phyloP scores from a whole-genome alignment of 2,329 filamentous ascomycete genomes.

The Hirsutella rhossiliensis region DNA sequence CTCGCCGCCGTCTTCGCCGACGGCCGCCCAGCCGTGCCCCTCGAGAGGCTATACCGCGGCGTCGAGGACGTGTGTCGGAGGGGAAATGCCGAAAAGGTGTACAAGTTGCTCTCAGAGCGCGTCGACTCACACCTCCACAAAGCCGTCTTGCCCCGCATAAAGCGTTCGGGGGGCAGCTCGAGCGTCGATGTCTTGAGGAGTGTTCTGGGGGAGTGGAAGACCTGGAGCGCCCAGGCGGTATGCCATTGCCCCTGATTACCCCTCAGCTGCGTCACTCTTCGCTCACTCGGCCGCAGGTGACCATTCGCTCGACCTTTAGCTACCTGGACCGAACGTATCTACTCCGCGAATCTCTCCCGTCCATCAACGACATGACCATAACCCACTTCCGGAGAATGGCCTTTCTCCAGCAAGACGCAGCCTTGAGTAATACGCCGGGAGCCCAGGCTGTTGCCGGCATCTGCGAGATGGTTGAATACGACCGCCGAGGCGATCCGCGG shows the following conservation, averaged over 20 bases:
- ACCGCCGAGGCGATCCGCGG: constrained; percentile 46
- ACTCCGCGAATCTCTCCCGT: constrained; percentile 54
- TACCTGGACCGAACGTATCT: constrained; percentile 88
- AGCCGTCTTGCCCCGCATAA: constrained; percentile 43
- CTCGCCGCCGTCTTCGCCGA: constrained; percentile 62
- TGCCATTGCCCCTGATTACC: constrained; percentile 11
- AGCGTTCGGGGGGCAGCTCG: constrained; percentile 34
- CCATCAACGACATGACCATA: constrained; percentile 73
- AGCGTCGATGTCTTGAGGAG: constrained; percentile 52
- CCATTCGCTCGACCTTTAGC: constrained; percentile 81
- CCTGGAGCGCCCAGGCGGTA: constrained; percentile 70
- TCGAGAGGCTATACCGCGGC: constrained; percentile 80
- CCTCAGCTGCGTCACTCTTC: background rate
- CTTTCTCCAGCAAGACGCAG: constrained; percentile 20
- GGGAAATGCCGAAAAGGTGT: constrained; percentile 57
- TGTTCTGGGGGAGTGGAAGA: constrained; percentile 51
- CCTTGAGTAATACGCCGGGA: constrained; percentile 10
- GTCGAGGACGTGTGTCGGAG: constrained; percentile 86
- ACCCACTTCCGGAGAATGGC: constrained; percentile 56
- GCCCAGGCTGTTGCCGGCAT: constrained; percentile 37
- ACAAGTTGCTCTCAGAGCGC: constrained; percentile 49
- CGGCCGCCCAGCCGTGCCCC: constrained; percentile 51
- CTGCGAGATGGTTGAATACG: constrained; percentile 62
- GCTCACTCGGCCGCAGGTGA: constrained; percentile 35
- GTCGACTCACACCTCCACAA: constrained; percentile 57